Evolutionary conservation across 495 filamentous ascomycete species (phyloP).

Genomic region (Cercophora scortea): DNA sequence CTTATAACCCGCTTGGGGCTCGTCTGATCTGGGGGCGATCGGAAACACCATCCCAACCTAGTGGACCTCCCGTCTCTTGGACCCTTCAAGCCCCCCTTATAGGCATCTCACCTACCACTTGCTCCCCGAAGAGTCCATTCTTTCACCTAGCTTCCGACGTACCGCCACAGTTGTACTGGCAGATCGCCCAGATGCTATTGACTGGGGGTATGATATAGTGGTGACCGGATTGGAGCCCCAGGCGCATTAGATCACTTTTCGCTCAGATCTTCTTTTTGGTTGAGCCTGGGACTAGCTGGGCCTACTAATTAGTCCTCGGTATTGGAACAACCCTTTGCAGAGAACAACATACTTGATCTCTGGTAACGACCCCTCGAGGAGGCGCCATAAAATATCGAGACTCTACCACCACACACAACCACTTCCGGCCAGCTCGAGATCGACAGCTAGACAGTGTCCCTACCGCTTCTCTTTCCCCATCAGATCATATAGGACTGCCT

Average conservation of each 20-base stretch:
- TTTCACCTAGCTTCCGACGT: slow-evolving; percentile 4
- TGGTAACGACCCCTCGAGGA: too few species aligned
- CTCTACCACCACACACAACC: too few species aligned
- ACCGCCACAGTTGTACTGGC: slow-evolving; percentile 3
- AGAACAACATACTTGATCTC: too few species aligned
- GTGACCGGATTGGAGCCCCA: slow-evolving; percentile 5
- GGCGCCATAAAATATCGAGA: too few species aligned
- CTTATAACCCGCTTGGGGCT: slow-evolving; percentile 10
- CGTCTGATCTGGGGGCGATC: slow-evolving; percentile 4
- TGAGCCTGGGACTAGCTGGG: not conserved
- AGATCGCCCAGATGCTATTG: slow-evolving; percentile 12
- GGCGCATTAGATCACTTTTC: slow-evolving; percentile 3
- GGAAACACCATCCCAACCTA: slow-evolving; percentile 15
- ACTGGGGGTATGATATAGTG: slow-evolving; percentile 12
- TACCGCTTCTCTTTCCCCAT: too few species aligned
- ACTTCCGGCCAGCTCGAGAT: too few species aligned
- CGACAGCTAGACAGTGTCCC: too few species aligned
- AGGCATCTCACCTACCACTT: not conserved
- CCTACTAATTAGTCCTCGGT: too few species aligned
- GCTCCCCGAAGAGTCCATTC: slow-evolving; percentile 2
- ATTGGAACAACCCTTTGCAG: too few species aligned
- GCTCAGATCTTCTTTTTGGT: not conserved
- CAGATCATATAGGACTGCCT: too few species aligned
- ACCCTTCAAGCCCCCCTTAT: slow-evolving; percentile 2
- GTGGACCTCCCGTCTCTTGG: slow-evolving; percentile 2